Evolutionary conservation across 768 basidiomycete genomes (phyloP), one percentile per base, ranked within the genome.

Genomic region (Amanita thiersii): DNA sequence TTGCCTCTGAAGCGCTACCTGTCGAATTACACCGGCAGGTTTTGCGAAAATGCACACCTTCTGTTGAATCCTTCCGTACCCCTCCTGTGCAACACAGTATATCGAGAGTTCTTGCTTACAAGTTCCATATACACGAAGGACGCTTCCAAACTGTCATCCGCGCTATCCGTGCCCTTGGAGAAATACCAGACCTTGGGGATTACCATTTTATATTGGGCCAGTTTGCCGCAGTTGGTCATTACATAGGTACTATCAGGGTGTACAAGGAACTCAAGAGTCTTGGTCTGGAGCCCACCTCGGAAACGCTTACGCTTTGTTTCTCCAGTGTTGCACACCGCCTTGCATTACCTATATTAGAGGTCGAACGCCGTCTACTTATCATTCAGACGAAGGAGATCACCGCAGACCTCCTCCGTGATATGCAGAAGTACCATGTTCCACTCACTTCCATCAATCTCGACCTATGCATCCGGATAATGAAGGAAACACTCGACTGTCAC

Each of bases 151-250:
- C 68, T 14, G 63, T 91, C 54, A 73, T 91, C 45, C 69, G 69
- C 39, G 84, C 85, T 56, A 87, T 89, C 17, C 77, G 77, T 40
- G 63, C 66, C 28, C 52, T 71, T 9, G 78, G 77, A 2, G 51
- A 53, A 42, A 55, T 58, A 32, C 68, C 73, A 15, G 43, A 71
- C 59, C 44, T 81, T 39, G 73, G 77, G 2, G 88, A 90, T 56
- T 90, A 83, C 56, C 71, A 88, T 55, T 80, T 79, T 52, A 62
- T 91, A 45, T 56, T 91, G 38, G 69, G 74, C 47, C 83, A 86
- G 46, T 86, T 86, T 46, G 81, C 86, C 24, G 76, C 79, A 0
- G 75, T 77, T 3, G 88, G 86, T n/a, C 73, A 89, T 52, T 65
- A 76, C 50, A 52, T 64, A 15, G 84, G 81, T 7, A 69, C 72